Conservation (phyloP, 805 yeast genomes). For the Monosporozyma yasuniensis region DNA sequence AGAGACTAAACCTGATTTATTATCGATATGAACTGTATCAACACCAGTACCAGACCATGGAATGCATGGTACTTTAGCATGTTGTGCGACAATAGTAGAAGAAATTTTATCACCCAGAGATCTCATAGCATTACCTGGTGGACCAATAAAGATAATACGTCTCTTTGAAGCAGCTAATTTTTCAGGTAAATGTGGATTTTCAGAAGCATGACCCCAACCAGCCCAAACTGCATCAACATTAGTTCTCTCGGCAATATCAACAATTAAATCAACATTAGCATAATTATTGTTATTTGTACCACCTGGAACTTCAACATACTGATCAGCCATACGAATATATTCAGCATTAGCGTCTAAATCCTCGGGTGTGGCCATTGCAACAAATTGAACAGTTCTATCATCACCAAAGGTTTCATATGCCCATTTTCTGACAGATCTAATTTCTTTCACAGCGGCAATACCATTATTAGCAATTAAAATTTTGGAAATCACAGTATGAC, state of each 20-base stretch:
- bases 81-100: slow-evolving; percentile 97
- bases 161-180: slow-evolving; percentile 86
- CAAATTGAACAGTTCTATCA: slow-evolving; percentile 86
- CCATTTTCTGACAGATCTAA: slow-evolving; percentile 96
- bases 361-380: slow-evolving; percentile 99
- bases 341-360: slow-evolving; percentile 95
- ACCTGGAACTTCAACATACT: slow-evolving; percentile 96
- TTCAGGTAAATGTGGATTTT: slow-evolving; percentile 92
- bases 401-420: slow-evolving; percentile 98
- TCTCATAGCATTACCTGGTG: slow-evolving; percentile 99
- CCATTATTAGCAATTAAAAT: slow-evolving; percentile 96
- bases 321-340: slow-evolving; percentile 98
- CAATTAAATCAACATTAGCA: slow-evolving; percentile 95
- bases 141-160: slow-evolving; percentile 90
- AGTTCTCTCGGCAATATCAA: slow-evolving; percentile 94
- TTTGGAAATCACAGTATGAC: slow-evolving; percentile 88
- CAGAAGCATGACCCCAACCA: slow-evolving; percentile 99
- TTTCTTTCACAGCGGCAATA: slow-evolving; percentile 98
- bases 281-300: slow-evolving; percentile 98
- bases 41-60: slow-evolving; percentile 99
- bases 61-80: slow-evolving; percentile 95
- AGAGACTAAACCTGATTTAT: slow-evolving; percentile 68
- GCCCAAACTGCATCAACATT: slow-evolving; percentile 99
- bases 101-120: slow-evolving; percentile 98
- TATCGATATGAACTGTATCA: slow-evolving; percentile 64